These are phyloP conservation scores for Oehlia diaphana DNA, from an alignment of 192 early-diverging fungal genomes.

Conservation along the genomic window DNA sequence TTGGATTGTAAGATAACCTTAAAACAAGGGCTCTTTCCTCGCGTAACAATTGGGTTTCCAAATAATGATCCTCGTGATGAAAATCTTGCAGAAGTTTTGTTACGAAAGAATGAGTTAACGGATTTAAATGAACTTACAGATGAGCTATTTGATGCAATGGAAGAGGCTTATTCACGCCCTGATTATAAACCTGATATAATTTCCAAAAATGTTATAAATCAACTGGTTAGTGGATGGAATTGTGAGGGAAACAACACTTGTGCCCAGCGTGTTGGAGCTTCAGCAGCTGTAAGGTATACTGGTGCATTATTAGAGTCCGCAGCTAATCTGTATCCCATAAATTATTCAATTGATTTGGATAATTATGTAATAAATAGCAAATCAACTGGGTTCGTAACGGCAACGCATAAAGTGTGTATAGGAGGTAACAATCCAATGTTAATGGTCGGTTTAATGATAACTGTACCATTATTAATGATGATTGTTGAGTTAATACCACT, in stretches of 20 bases:
- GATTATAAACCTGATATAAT: not conserved
- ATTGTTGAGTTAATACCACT: too few species aligned
- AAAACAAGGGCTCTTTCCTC: not conserved
- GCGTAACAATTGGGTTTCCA: not conserved
- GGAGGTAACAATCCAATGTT: not conserved
- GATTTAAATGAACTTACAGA: not conserved
- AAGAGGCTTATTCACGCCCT: not conserved
- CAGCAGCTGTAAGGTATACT: not conserved
- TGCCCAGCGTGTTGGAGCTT: not conserved
- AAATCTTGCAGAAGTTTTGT: not conserved
- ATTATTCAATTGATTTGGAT: not conserved
- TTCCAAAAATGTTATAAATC: not conserved
- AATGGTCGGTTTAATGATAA: too few species aligned
- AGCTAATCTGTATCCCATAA: not conserved
- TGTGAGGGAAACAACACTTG: not conserved
- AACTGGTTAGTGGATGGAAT: not conserved
- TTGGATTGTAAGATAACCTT: not conserved
- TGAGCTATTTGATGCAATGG: not conserved
- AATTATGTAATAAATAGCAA: not conserved
- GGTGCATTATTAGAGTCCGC: not conserved
- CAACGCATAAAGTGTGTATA: not conserved
- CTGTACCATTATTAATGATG: too few species aligned
- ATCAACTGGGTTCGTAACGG: not conserved
- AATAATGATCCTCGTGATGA: not conserved
- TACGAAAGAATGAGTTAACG: not conserved